Evolutionary conservation across 1,139 yeast species (phyloP).

Genomic region (Magnusiomyces magnusii): DNA sequence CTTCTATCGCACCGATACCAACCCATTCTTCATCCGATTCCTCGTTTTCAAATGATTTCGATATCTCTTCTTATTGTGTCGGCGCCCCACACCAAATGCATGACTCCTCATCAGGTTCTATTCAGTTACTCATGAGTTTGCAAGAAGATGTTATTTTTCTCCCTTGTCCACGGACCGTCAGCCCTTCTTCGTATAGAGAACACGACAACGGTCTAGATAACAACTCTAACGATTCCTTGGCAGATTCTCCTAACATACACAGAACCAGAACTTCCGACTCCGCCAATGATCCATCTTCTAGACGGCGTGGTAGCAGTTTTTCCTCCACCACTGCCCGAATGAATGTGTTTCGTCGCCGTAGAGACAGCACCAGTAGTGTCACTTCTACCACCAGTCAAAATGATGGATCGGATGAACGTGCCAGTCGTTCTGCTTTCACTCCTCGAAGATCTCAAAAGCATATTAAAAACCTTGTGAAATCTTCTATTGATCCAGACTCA

Average conservation of each 20-base stretch:
- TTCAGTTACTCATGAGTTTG: constrained; percentile 30
- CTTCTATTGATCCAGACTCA: constrained; percentile 10
- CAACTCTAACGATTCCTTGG: background rate
- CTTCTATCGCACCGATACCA: background rate
- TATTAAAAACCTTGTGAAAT: constrained; percentile 1
- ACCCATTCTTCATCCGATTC: background rate
- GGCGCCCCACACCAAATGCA: constrained; percentile 31
- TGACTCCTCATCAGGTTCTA: constrained; percentile 30
- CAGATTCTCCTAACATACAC: background rate
- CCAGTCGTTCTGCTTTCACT: background rate
- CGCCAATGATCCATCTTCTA: background rate
- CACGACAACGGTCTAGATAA: constrained; percentile 17
- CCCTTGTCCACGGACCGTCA: constrained; percentile 20
- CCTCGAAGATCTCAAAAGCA: background rate
- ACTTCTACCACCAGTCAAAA: background rate
- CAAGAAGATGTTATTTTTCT: constrained; percentile 32
- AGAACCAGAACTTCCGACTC: background rate
- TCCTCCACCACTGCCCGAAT: background rate
- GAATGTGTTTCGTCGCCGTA: background rate
- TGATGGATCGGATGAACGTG: background rate
- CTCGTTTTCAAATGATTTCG: constrained; percentile 1
- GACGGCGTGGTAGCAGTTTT: background rate
- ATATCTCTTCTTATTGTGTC: constrained; percentile 26
- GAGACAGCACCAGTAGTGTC: background rate
- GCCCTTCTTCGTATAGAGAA: constrained; percentile 20